Conservation (phyloP, 768 basidiomycete species). For the Porphyrellus cyaneotinctus region DNA sequence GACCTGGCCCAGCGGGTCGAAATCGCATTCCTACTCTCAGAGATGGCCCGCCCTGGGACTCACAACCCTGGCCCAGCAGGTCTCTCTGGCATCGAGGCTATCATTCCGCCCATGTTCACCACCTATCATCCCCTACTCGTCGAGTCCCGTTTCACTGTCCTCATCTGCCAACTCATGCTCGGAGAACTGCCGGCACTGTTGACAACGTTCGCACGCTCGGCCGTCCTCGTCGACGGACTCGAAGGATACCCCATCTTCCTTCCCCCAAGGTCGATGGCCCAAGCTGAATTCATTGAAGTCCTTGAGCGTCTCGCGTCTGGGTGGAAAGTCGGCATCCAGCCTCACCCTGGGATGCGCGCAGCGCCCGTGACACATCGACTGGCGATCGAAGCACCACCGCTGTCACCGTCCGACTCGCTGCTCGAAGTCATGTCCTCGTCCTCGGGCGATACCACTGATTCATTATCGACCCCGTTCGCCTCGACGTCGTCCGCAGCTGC, state of each 20-base stretch:
- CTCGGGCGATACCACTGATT: constrained; percentile 22
- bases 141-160: constrained; percentile 78
- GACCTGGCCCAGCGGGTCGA: constrained; percentile 54
- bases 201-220: constrained; percentile 60
- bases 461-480: constrained; percentile 10
- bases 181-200: constrained; percentile 66
- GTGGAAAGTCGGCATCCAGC: constrained; percentile 64
- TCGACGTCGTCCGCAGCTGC: constrained; percentile 23
- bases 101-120: constrained; percentile 60
- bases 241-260: constrained; percentile 89
- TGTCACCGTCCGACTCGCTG: constrained; percentile 21
- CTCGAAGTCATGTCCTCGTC: constrained; percentile 24
- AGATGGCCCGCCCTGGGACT: constrained; percentile 61
- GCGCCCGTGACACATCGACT: constrained; percentile 37
- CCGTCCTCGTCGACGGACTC: constrained; percentile 69
- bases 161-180: constrained; percentile 72
- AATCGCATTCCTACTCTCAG: constrained; percentile 65
- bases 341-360: constrained; percentile 43
- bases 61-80: constrained; percentile 35
- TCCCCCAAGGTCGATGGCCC: constrained; percentile 83
- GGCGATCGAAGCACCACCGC: constrained; percentile 38
- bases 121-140: constrained; percentile 89
- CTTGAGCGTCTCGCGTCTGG: constrained; percentile 75
- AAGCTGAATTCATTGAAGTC: constrained; percentile 85
- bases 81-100: constrained; percentile 36